A percentile compares a stretch with the other conserved stretches of the same genome.
Conservation (phyloP, 306 rosid genomes). For the Cucurbita argyrosperma region DNA sequence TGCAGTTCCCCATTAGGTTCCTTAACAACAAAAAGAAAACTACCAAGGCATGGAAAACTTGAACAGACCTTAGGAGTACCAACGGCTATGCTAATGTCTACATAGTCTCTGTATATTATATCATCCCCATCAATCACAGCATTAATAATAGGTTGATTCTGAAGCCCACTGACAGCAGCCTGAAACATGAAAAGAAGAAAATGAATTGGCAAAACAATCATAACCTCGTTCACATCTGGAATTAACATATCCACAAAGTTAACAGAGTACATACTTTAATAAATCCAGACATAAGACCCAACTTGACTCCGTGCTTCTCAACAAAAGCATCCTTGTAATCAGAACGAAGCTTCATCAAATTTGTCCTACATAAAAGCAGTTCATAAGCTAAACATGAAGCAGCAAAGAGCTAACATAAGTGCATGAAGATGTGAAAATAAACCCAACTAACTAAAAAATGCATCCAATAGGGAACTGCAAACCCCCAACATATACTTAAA, state of each 20-base stretch:
- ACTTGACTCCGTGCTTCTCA: constrained; percentile 73
- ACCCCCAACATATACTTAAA: background rate
- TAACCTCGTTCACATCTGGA: background rate
- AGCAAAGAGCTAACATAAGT: constrained; percentile 3
- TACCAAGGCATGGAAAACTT: background rate
- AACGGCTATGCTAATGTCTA: constrained; percentile 75
- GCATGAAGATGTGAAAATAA: background rate
- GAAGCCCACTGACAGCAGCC: constrained; percentile 82
- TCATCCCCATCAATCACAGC: constrained; percentile 88
- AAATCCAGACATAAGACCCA: constrained; percentile 85
- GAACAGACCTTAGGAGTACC: constrained; percentile 58
- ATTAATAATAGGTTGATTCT: constrained; percentile 62
- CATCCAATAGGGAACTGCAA: background rate
- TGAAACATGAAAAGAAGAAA: constrained; percentile 13
- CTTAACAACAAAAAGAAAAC: background rate
- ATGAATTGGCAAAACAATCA: background rate
- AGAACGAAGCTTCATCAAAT: constrained; percentile 82
- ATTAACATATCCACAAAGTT: background rate
- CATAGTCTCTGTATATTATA: constrained; percentile 63
- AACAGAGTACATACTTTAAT: constrained; percentile 32
- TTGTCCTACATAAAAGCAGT: constrained; percentile 39
- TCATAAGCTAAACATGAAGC: background rate
- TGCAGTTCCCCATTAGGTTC: background rate
- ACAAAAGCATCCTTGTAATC: constrained; percentile 80
- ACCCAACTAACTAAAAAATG: background rate